Evolutionary conservation across 257 asterid genomes (phyloP), one percentile per base, ranked within the genome.

Genomic region (Solanum microdontum): DNA sequence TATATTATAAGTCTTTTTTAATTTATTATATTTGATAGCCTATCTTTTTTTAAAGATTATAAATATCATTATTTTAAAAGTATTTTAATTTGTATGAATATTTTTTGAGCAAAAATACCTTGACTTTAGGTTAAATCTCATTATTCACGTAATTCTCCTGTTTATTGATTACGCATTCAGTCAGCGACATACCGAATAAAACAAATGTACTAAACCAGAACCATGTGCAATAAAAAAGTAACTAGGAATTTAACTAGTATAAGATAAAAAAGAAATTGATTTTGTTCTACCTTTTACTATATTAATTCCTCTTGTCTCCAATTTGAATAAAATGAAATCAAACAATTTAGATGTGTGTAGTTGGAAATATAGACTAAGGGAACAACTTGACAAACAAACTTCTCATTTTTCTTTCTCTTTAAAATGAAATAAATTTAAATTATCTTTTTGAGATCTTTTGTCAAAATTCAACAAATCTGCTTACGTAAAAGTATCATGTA

Each of bases 41-140:
- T 58, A 8, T 58, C 10, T 23, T 58, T 8, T 8, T 58, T 58
- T 0, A 58, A 8, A 58, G 26, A 58, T 3, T 58, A 7, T 58
- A 21, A 3, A 58, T 58, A 58, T 21, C 62, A 21, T 21, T 55
- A 0, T 58, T 51, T 21, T 19, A 58, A 21, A 3, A 58, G 66
- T 3, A 51, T 15, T 51, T 51, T 43, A 43, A 43, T 43, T 43
- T 17, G 9, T 51, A 6, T 17, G 10, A 51, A 51, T 48, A 51
- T 51, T 6, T 51, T 51, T 51, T 0, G 4, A 51, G 1, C 10
- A 0, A 1, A 17, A 6, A 19, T 6, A 0, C 4, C 9, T 51
- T 51, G 1, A 51, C 23, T 17, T 7, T 17, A 51, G 1, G 0
- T 51, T 51, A 51, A 12, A 51, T 51, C 8, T 51, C 3, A 6